Evolutionary conservation across 768 basidiomycete genomes (phyloP).

Genomic region (Suillus discolor): DNA sequence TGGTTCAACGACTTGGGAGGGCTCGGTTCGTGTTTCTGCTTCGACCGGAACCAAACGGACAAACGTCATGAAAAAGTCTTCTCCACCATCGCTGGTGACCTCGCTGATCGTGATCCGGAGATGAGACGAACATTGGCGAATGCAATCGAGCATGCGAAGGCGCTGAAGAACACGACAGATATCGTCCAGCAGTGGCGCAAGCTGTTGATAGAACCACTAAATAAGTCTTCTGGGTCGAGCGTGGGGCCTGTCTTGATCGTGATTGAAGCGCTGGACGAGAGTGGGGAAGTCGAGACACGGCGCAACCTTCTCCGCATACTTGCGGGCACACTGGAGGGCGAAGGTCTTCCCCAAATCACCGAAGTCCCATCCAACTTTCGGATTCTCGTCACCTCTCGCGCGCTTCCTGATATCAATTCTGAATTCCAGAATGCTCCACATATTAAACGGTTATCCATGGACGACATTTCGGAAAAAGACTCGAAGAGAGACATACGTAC

Average conservation of each 20-base stretch:
- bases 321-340: not conserved
- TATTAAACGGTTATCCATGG: not conserved
- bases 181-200: conserved; percentile 17
- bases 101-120: conserved; percentile 19
- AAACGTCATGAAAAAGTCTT: conserved; percentile 23
- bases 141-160: not conserved
- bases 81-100: conserved; percentile 31
- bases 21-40: conserved; percentile 24
- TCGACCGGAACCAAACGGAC: conserved; percentile 11
- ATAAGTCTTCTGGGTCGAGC: not conserved
- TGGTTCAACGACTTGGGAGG: conserved; percentile 12
- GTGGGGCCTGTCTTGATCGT: conserved; percentile 26
- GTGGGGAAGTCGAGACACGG: conserved; percentile 11
- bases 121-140: not conserved
- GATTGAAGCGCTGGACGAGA: conserved; percentile 28
- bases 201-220: conserved; percentile 18
- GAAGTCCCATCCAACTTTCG: conserved; percentile 13
- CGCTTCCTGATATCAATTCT: not conserved
- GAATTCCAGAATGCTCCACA: not conserved
- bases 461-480: too few relatives aligned
- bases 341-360: not conserved
- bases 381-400: conserved; percentile 16
- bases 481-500: too few relatives aligned
- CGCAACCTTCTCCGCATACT: conserved; percentile 24
- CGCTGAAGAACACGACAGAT: conserved; percentile 3